These are phyloP conservation scores for Tylopilus sp. DNA, from an alignment of 768 basidiomycete genomes.

Conservation along the genomic window DNA sequence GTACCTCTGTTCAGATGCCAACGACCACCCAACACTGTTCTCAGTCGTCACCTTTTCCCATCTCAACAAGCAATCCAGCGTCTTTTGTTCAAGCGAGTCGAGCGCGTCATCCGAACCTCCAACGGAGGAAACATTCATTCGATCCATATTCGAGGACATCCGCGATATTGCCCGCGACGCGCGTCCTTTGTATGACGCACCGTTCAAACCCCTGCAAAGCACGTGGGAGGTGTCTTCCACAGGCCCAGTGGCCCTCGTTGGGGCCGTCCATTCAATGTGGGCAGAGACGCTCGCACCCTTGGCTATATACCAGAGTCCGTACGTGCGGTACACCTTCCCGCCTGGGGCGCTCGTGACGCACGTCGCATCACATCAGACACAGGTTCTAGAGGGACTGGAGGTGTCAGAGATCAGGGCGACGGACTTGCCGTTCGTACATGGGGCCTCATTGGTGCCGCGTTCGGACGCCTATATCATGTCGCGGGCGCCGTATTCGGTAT, in stretches of 20 bases:
- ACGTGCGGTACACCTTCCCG: constrained; percentile 5
- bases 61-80: constrained; percentile 1
- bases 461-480: constrained; percentile 18
- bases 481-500: constrained; percentile 19
- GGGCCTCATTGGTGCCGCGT: constrained; percentile 8
- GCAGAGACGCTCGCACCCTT: constrained; percentile 4
- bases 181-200: constrained; percentile 6
- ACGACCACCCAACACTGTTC: constrained; percentile 6
- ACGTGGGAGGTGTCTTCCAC: neutral
- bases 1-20: neutral
- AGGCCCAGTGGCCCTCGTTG: constrained; percentile 8
- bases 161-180: neutral
- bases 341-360: neutral
- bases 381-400: neutral
- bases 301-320: neutral
- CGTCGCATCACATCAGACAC: no score
- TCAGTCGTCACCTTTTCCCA: constrained; percentile 18
- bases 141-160: constrained; percentile 10
- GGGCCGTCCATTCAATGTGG: constrained; percentile 8
- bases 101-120: neutral
- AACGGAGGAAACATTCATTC: constrained; percentile 11
- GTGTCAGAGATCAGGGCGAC: constrained; percentile 8
- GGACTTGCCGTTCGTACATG: constrained; percentile 13
- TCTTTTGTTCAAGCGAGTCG: constrained; percentile 8
- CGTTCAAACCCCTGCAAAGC: neutral